Evolutionary conservation across 176 grass and related monocot genomes (phyloP).

Genomic region (Phoenix dactylifera): DNA sequence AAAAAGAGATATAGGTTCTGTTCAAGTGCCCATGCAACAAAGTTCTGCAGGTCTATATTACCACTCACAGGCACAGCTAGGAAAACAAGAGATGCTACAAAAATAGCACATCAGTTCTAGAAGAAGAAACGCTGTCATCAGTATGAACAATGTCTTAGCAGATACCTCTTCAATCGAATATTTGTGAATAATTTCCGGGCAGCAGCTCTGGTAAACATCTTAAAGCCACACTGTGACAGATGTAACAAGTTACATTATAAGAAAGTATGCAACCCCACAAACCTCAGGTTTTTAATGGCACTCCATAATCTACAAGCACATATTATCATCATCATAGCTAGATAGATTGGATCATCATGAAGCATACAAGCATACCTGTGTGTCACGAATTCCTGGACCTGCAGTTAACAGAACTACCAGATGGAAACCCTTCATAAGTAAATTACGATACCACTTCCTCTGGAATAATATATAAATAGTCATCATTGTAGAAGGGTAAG

Average conservation of each 20-base stretch:
- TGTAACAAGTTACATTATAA: background rate
- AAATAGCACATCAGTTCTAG: too few species aligned
- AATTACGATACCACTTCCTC: constrained; percentile 95
- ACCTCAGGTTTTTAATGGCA: too few species aligned
- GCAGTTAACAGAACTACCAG: constrained; percentile 78
- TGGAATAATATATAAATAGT: constrained; percentile 15
- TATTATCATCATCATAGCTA: too few species aligned
- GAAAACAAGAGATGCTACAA: too few species aligned
- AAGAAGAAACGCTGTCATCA: too few species aligned
- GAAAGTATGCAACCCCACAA: background rate
- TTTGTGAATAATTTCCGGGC: constrained; percentile 89
- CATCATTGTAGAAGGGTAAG: too few species aligned
- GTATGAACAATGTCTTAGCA: too few species aligned
- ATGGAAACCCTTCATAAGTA: constrained; percentile 99
- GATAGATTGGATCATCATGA: background rate
- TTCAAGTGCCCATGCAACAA: too few species aligned
- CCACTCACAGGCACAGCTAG: too few species aligned
- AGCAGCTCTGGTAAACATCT: constrained; percentile 93
- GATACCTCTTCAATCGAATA: constrained; percentile 81
- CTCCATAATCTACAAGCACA: too few species aligned
- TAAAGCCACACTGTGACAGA: constrained; percentile 79
- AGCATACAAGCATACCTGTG: constrained; percentile 46
- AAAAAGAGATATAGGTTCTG: too few species aligned
- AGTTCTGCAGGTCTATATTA: too few species aligned
- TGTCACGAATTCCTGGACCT: constrained; percentile 78